Percentiles rank a stretch among this genome's conserved stretches.
phyloP scores from a whole-genome alignment of 2,329 filamentous ascomycete species.

The Talaromyces islandicus region DNA sequence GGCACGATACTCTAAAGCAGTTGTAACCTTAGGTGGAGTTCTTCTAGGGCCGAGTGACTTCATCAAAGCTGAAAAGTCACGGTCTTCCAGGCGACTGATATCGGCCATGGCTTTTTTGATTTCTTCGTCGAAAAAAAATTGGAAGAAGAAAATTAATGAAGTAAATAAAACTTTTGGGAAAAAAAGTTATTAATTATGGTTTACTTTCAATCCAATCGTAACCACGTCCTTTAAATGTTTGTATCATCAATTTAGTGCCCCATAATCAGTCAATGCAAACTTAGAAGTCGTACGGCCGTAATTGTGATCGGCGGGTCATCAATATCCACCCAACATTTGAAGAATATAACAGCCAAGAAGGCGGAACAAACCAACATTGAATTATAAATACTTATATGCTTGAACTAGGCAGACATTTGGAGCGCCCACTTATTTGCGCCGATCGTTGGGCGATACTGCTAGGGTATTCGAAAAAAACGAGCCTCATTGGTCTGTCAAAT shows the following conservation, averaged over 20 bases:
- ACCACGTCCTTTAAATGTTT: neutral
- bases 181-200: neutral
- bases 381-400: no score
- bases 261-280: neutral
- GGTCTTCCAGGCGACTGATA: neutral
- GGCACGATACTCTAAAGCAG: neutral
- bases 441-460: no score
- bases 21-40: neutral
- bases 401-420: neutral
- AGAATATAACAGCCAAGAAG: neutral
- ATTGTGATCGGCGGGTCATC: neutral
- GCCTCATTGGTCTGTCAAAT: neutral
- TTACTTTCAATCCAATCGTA: neutral
- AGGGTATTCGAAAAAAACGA: no score
- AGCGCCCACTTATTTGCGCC: neutral
- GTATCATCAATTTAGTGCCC: neutral
- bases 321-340: neutral
- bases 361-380: no score
- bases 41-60: neutral
- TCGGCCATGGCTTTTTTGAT: neutral
- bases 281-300: neutral
- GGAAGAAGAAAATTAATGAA: neutral
- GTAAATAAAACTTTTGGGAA: neutral
- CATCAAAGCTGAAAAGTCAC: neutral
- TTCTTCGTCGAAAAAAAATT: neutral